Conservation (phyloP, 2,329 filamentous ascomycete species). For the Neoascochyta sp. region DNA sequence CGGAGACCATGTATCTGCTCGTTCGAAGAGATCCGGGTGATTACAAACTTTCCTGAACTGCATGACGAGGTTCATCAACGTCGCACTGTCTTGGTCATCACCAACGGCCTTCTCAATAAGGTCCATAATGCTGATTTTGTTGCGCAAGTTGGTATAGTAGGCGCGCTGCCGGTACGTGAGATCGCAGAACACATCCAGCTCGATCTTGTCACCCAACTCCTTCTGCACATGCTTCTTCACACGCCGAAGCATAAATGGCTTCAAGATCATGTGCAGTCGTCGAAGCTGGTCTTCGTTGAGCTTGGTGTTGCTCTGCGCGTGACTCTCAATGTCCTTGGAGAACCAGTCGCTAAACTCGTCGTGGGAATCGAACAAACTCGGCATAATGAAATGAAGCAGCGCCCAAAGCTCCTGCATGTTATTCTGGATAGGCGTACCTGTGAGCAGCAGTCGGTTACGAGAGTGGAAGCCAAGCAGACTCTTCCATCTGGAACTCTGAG, state of each 20-base stretch:
- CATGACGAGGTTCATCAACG: slow-evolving; percentile 99
- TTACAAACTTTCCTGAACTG: slow-evolving; percentile 99
- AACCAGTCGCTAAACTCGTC: slow-evolving; percentile 95
- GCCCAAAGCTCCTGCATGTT: slow-evolving; percentile 99
- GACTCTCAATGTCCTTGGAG: slow-evolving; percentile 93
- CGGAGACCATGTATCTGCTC: slow-evolving; percentile 84
- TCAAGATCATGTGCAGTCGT: slow-evolving; percentile 96
- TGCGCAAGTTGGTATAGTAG: slow-evolving; percentile 86
- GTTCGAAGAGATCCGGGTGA: slow-evolving; percentile 93
- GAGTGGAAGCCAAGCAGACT: slow-evolving; percentile 90
- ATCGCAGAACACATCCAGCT: slow-evolving; percentile 92
- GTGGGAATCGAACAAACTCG: slow-evolving; percentile 92
- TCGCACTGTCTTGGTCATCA: slow-evolving; percentile 91
- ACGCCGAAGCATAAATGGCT: slow-evolving; percentile 98
- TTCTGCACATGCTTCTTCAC: slow-evolving; percentile 99
- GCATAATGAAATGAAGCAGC: slow-evolving; percentile 98
- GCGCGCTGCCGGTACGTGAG: slow-evolving; percentile 94
- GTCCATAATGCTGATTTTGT: slow-evolving; percentile 98
- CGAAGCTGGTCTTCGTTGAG: slow-evolving; percentile 97
- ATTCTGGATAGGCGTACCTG: slow-evolving; percentile 97
- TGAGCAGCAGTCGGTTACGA: slow-evolving; percentile 87
- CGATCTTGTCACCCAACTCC: slow-evolving; percentile 97
- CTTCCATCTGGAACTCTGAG: slow-evolving; percentile 95
- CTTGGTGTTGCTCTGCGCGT: slow-evolving; percentile 98
- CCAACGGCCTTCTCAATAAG: slow-evolving; percentile 95